phyloP scores from a whole-genome alignment of 495 filamentous ascomycete species.

The Penicillium argentinense region DNA sequence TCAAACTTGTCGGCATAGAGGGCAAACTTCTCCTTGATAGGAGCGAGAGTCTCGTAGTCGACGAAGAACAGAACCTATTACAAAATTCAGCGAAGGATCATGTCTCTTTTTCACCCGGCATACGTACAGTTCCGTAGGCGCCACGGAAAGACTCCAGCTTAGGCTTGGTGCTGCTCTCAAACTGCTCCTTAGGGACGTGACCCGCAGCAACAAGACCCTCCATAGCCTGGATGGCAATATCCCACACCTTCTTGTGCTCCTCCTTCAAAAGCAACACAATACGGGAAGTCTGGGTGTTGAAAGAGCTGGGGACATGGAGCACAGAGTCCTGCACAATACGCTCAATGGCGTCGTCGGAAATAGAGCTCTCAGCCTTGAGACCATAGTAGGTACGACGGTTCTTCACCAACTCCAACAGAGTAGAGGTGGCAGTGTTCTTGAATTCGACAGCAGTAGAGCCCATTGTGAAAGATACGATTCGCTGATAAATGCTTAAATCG shows the following conservation, averaged over 20 bases:
- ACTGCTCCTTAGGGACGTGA: conserved; percentile 37
- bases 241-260: conserved; percentile 55
- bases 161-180: conserved; percentile 41
- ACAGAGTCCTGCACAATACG: conserved; percentile 43
- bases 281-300: conserved; percentile 55
- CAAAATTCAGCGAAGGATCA: not conserved
- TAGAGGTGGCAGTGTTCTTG: conserved; percentile 1
- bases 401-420: conserved; percentile 22
- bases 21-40: conserved; percentile 45
- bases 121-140: conserved; percentile 50
- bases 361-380: conserved; percentile 45
- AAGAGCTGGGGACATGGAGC: conserved; percentile 49
- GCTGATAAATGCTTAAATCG: not conserved
- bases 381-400: conserved; percentile 47
- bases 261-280: conserved; percentile 48
- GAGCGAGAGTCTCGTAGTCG: conserved; percentile 37
- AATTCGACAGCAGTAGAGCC: conserved; percentile 3
- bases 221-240: conserved; percentile 42
- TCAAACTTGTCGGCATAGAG: conserved; percentile 50
- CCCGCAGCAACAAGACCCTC: conserved; percentile 42
- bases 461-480: not conserved
- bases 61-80: conserved; percentile 51
- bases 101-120: not conserved
- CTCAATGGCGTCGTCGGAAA: conserved; percentile 41
- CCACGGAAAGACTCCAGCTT: conserved; percentile 43